Conservation (phyloP, 1,284 basidiomycete genomes). For the Puccinia horiana region DNA sequence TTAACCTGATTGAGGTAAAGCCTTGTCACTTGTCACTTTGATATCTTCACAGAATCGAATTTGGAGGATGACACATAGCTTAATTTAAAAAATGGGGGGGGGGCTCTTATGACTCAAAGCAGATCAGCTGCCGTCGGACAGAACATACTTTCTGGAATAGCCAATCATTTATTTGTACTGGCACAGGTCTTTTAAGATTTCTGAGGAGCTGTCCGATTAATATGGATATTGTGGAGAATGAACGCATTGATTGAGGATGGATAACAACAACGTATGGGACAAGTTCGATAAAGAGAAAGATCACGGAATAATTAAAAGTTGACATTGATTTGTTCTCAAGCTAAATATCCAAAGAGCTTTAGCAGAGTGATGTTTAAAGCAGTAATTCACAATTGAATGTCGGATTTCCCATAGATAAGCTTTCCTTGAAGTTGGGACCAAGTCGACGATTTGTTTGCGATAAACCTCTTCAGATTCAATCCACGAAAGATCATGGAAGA, state of each 20-base stretch:
- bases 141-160: no score
- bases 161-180: no score
- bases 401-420: constrained; percentile 37
- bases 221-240: neutral
- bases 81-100: no score
- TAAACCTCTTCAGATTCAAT: constrained; percentile 46
- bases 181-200: no score
- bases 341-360: constrained; percentile 40
- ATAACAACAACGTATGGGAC: constrained; percentile 1
- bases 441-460: constrained; percentile 44
- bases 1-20: no score
- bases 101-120: no score
- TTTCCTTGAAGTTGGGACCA: constrained; percentile 38
- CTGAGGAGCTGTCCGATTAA: neutral
- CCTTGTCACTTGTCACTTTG: no score
- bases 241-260: neutral
- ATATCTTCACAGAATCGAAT: no score
- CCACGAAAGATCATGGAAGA: constrained; percentile 26
- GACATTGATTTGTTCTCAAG: constrained; percentile 40
- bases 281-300: neutral
- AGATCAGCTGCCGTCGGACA: no score
- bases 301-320: constrained; percentile 31
- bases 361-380: constrained; percentile 3
- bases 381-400: constrained; percentile 32
- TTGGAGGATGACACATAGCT: no score